Evolutionary conservation across 306 rosid species (phyloP).

Genomic region (Heteromeles arbutifolia): DNA sequence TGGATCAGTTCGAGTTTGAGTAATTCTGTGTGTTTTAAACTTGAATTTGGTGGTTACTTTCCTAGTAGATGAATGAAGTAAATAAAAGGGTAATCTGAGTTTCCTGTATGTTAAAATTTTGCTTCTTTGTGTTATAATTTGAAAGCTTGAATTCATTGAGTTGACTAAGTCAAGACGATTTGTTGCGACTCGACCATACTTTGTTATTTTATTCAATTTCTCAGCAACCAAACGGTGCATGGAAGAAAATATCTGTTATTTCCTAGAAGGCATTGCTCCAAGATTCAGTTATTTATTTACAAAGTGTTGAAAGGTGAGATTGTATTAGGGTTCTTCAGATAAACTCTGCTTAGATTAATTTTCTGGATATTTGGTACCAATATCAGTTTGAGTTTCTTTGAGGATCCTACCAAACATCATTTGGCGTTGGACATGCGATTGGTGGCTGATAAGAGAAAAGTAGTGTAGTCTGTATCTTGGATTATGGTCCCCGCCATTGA

Average conservation of each 20-base stretch:
- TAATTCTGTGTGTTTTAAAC: constrained; percentile 1
- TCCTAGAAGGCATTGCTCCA: constrained; percentile 5
- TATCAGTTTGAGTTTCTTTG: constrained; percentile 27
- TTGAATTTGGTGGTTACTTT: constrained; percentile 12
- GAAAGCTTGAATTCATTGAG: constrained; percentile 6
- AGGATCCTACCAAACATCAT: constrained; percentile 19
- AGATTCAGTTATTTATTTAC: constrained; percentile 6
- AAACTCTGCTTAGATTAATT: constrained; percentile 14
- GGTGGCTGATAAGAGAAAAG: constrained; percentile 35
- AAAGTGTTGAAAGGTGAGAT: not conserved
- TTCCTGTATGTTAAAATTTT: constrained; percentile 9
- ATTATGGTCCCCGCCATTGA: constrained; percentile 68
- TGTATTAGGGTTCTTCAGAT: not conserved
- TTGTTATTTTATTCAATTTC: not conserved
- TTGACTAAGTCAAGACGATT: not conserved
- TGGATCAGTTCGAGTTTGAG: constrained; percentile 25
- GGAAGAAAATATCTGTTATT: constrained; percentile 13
- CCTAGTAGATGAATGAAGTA: not conserved
- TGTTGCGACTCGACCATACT: not conserved
- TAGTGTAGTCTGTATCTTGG: constrained; percentile 34
- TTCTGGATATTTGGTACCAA: constrained; percentile 2
- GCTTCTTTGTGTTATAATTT: not conserved
- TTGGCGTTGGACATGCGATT: constrained; percentile 34
- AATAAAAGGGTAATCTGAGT: not conserved
- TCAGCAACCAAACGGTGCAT: not conserved